Percentiles rank a stretch among this genome's conserved stretches.
These are phyloP conservation scores for Wickerhamiella infanticola DNA, from an alignment of 1,139 yeast genomes.

Conservation along the genomic window DNA sequence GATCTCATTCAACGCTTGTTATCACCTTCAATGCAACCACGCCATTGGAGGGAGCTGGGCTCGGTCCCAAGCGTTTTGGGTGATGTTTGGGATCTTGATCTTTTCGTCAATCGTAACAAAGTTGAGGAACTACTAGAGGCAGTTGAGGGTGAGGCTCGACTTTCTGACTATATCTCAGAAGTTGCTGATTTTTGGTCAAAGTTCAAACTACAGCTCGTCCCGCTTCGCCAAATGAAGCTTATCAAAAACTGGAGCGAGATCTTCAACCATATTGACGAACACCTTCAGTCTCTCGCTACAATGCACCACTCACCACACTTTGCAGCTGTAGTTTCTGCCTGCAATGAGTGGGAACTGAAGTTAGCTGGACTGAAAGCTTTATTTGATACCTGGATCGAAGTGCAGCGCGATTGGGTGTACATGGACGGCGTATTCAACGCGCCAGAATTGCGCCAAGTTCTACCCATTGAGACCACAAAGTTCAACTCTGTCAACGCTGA, in stretches of 20 bases:
- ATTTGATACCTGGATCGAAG: conserved; percentile 65
- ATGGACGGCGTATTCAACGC: conserved; percentile 60
- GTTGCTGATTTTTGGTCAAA: conserved; percentile 30
- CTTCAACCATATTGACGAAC: conserved; percentile 44
- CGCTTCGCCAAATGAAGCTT: conserved; percentile 39
- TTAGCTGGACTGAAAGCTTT: conserved; percentile 37
- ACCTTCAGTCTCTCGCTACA: conserved; percentile 45
- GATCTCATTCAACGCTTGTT: conserved; percentile 36
- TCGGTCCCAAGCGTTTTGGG: conserved; percentile 29
- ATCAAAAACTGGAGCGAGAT: conserved; percentile 56
- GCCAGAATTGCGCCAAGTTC: conserved; percentile 41
- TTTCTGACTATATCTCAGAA: conserved; percentile 39
- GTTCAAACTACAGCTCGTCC: conserved; percentile 38
- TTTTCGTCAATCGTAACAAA: conserved; percentile 31
- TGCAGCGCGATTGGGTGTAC: conserved; percentile 82
- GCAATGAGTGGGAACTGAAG: conserved; percentile 39
- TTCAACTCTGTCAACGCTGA: conserved; percentile 54
- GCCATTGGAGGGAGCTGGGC: conserved; percentile 52
- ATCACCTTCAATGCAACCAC: conserved; percentile 40
- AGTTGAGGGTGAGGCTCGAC: conserved; percentile 59
- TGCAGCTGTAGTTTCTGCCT: conserved; percentile 45
- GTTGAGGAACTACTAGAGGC: conserved; percentile 39
- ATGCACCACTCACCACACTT: conserved; percentile 62
- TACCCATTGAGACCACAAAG: conserved; percentile 58
- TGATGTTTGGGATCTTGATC: conserved; percentile 44